Base-by-base conservation (phyloP, 768 basidiomycete genomes). In the Cytidiella melzeri region DNA sequence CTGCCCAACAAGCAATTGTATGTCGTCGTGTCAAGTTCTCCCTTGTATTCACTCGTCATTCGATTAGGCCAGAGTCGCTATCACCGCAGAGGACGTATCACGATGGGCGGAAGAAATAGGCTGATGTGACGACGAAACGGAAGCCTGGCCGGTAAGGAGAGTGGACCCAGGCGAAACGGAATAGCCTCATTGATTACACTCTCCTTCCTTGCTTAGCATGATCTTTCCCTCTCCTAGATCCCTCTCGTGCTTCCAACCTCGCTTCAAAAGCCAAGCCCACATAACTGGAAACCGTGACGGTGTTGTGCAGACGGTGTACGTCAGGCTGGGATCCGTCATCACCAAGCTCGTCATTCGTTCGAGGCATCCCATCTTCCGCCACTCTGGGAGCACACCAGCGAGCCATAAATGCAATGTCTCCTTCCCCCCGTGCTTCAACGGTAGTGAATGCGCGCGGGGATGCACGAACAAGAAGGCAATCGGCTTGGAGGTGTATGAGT, bases 401-500 rank as follows among this genome's bases (percentile, higher is more conserved):
- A 63, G 53, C 62, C 60, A 61, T 39, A 61, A 41, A 39, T 61
- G 62, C 2, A 51, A 27, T 7, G 51, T 49, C 9, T 55, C 47
- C 11, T 30, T 36, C 20, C 38, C 42, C 15, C 61, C 55, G 36
- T 26, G 47, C 20, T 25, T 15, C 4, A 63, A 51, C 4, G 60
- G 52, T 12, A 49, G 40, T 3, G 46, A 5, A 41, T 59, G 53
- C 2, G 19, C 30, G 18, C 58, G 54, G 0, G 52, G 55, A 10
- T 56, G 50, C 1, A 55, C 54, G 24, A 61, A 63, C 12, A 58
- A 24, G 39, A 61, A 63, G 0, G 55, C 60, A 4, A 55, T 51
- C 0, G 60, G 57, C 0, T 13, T 20, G 11, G 38, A 19, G 10
- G 19, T 21, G n/a, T n/a, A n/a, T n/a, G n/a, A n/a, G n/a, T n/a